phyloP scores from a whole-genome alignment of 148 eudicot genomes.

The Chenopodium suecicum region DNA sequence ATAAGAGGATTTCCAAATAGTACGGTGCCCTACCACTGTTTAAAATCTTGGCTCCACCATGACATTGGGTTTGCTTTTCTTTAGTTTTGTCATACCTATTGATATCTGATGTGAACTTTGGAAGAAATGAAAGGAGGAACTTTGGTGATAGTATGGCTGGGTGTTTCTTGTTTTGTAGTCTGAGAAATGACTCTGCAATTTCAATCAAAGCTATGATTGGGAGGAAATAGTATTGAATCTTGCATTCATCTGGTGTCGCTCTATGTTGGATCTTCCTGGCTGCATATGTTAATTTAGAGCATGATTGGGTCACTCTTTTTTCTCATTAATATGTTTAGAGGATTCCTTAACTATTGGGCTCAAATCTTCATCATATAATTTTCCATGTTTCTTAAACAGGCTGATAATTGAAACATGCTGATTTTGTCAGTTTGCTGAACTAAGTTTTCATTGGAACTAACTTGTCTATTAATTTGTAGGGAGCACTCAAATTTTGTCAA shows the following conservation, averaged over 20 bases:
- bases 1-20: too few species aligned
- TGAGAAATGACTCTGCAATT: background rate
- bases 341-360: background rate
- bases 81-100: background rate
- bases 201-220: background rate
- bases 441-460: background rate
- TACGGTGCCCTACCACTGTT: too few species aligned
- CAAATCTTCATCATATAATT: background rate
- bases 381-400: background rate
- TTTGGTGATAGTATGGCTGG: background rate
- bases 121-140: background rate
- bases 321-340: background rate
- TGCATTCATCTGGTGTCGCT: background rate
- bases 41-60: too few species aligned
- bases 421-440: background rate
- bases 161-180: background rate
- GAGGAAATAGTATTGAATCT: background rate
- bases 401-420: background rate
- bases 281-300: background rate
- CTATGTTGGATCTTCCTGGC: background rate
- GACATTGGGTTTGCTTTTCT: background rate
- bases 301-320: background rate
- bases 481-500: constrained; percentile 90
- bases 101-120: background rate
- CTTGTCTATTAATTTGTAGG: constrained; percentile 45